Conservation (phyloP, 2,329 filamentous ascomycete species). For the Colletotrichum phormii region DNA sequence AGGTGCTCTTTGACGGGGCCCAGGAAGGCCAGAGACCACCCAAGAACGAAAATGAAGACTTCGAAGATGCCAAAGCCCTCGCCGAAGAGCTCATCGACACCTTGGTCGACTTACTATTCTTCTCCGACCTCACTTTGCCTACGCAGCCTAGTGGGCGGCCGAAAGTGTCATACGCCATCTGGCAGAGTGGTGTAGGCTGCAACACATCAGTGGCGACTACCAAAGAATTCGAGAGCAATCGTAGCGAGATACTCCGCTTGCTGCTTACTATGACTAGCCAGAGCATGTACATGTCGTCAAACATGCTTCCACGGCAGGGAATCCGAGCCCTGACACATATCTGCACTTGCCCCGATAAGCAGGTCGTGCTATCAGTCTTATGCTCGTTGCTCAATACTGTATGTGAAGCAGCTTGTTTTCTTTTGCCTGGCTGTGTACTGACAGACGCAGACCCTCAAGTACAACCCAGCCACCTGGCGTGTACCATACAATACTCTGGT, state of each 20-base stretch:
- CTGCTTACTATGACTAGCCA: conserved; percentile 88
- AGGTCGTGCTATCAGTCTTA: conserved; percentile 87
- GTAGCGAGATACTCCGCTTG: conserved; percentile 88
- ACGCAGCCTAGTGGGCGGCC: conserved; percentile 75
- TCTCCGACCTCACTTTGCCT: conserved; percentile 87
- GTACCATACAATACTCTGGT: conserved; percentile 94
- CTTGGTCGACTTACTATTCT: conserved; percentile 90
- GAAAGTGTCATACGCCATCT: conserved; percentile 93
- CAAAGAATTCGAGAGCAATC: conserved; percentile 92
- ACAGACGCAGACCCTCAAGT: conserved; percentile 82
- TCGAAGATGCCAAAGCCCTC: conserved; percentile 85
- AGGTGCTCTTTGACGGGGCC: conserved; percentile 87
- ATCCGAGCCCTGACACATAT: conserved; percentile 89
- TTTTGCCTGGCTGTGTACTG: neutral
- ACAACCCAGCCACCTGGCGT: conserved; percentile 93
- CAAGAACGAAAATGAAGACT: conserved; percentile 71
- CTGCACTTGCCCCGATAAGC: conserved; percentile 88
- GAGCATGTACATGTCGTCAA: conserved; percentile 92
- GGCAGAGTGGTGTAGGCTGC: conserved; percentile 97
- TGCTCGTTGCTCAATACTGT: conserved; percentile 96
- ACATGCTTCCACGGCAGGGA: conserved; percentile 82
- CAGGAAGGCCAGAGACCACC: conserved; percentile 50
- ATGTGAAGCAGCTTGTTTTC: conserved; percentile 48
- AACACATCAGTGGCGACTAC: conserved; percentile 89
- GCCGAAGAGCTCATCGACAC: conserved; percentile 95